Evolutionary conservation across 2,329 filamentous ascomycete genomes (phyloP), one percentile per base, ranked within the genome.

Genomic region (Alternaria novae-zelandiae): DNA sequence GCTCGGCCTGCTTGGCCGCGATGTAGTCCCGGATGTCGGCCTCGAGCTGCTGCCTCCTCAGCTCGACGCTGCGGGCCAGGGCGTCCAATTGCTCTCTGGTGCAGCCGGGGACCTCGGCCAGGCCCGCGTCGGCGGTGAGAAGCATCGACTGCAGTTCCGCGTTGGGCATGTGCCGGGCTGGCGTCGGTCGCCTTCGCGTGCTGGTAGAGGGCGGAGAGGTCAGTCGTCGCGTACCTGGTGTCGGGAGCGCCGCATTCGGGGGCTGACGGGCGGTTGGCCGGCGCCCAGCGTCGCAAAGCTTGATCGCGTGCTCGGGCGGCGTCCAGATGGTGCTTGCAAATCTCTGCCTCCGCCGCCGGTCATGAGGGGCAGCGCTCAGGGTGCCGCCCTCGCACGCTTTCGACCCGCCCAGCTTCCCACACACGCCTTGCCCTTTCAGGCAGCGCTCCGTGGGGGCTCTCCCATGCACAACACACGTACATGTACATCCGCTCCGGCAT

Each of bases 11-110:
- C 69, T 78, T 78, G 63, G 59, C 64, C 58, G 53, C 59, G 59
- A 79, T 78, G 64, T 79, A 80, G 50, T 68, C 68, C 55, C 70
- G 47, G 66, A 80, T 79, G 68, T 79, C 78, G 47, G 61, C 59
- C 70, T 80, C 75, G 63, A 80, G 77, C 67, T 75, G 72, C 70
- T 74, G 73, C 64, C 78, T 72, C 55, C 77, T 74, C 49, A 66
- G 66, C 70, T 80, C 77, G 61, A 80, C 70, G 65, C 67, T 77
- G 69, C 68, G 69, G 58, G 75, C 70, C 63, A 78, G 68, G 63
- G 53, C 56, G 59, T 76, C 73, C 67, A 79, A 70, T 71, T 78
- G 75, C 68, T 70, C 70, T 41, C 66, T 68, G 10, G 70, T 65
- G 65, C 75, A 74, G 72, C 72, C 76, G 64, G 74, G 71, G 59